These are phyloP conservation scores for Phytophthora multivora DNA, from an alignment of 352 stramenopile genomes.

Conservation along the genomic window DNA sequence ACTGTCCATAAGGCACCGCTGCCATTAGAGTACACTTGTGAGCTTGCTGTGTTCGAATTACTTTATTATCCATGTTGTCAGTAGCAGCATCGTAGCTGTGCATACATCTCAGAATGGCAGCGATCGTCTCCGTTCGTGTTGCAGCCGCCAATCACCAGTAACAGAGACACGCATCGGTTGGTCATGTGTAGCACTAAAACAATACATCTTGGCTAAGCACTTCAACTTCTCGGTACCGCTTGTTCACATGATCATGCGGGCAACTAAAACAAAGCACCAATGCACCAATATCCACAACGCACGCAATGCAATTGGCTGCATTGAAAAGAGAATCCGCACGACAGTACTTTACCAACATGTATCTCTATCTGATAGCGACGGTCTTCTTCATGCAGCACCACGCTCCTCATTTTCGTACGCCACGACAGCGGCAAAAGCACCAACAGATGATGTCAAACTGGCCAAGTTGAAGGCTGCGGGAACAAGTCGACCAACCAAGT, in stretches of 20 bases:
- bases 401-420: slow-evolving; percentile 3
- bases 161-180: not conserved
- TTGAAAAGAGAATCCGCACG: not conserved
- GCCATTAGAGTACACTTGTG: too few species aligned
- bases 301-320: not conserved
- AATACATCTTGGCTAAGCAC: too few species aligned
- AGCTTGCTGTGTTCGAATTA: too few species aligned
- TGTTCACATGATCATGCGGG: not conserved
- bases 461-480: slow-evolving; percentile 8
- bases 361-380: not conserved
- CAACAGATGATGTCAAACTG: not conserved
- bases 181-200: too few species aligned
- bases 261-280: too few species aligned
- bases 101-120: too few species aligned
- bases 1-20: too few species aligned
- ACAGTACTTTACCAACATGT: not conserved
- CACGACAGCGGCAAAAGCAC: not conserved
- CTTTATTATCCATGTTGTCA: too few species aligned
- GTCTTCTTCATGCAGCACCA: slow-evolving; percentile 1
- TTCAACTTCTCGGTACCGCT: not conserved
- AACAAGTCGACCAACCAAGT: slow-evolving; percentile 8
- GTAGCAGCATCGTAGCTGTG: too few species aligned
- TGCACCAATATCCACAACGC: too few species aligned
- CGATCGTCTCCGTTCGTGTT: slow-evolving; percentile 1
- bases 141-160: slow-evolving; percentile 15